Conservation (phyloP, 1,284 basidiomycete genomes). For the Tetrapyrgos nigripes region DNA sequence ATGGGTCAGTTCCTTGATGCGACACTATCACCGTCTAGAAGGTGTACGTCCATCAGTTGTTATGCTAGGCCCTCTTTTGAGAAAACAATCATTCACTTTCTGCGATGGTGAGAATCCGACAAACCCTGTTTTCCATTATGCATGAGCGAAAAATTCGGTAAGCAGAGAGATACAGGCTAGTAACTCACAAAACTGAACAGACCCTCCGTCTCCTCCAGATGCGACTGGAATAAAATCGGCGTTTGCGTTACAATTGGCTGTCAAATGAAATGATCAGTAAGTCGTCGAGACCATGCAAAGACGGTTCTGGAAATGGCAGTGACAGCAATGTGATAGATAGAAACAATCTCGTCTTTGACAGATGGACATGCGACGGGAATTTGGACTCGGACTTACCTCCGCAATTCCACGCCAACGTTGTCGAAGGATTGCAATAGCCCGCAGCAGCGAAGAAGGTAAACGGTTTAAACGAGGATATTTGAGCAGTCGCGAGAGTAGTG, state of each 20-base stretch:
- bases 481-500: slow-evolving; percentile 39
- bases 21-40: slow-evolving; percentile 50
- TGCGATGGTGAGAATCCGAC: slow-evolving; percentile 51
- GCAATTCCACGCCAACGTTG: slow-evolving; percentile 61
- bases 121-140: slow-evolving; percentile 39
- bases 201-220: slow-evolving; percentile 63
- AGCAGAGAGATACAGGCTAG: background rate
- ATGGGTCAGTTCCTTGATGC: slow-evolving; percentile 59
- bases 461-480: slow-evolving; percentile 55
- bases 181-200: slow-evolving; percentile 50
- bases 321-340: background rate
- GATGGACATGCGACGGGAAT: background rate
- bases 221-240: slow-evolving; percentile 60
- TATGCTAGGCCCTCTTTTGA: background rate
- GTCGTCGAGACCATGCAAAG: no score
- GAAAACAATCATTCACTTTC: background rate
- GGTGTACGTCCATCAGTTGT: background rate
- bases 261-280: background rate
- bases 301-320: background rate
- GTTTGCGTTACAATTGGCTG: slow-evolving; percentile 61
- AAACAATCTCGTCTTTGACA: no score
- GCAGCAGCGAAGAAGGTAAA: slow-evolving; percentile 63
- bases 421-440: slow-evolving; percentile 55
- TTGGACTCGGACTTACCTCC: slow-evolving; percentile 49
- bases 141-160: background rate